A percentile compares a stretch with the other conserved stretches of the same genome.
These are phyloP conservation scores for Daldinia caldariorum DNA, from an alignment of 495 filamentous ascomycete genomes.

Conservation along the genomic window DNA sequence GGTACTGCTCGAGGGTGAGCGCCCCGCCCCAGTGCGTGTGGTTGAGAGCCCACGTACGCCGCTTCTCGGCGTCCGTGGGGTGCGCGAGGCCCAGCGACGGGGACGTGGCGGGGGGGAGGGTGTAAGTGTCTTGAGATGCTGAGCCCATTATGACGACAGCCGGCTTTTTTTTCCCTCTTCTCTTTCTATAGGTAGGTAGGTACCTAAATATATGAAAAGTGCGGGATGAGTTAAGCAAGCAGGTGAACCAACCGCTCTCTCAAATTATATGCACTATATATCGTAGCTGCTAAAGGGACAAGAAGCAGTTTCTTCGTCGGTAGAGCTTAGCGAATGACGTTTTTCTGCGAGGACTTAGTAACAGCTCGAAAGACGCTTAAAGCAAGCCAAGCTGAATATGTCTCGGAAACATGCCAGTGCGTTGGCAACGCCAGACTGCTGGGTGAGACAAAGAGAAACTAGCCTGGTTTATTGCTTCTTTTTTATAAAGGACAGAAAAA, in stretches of 20 bases:
- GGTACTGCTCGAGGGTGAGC: constrained; percentile 73
- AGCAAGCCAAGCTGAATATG: constrained; percentile 20
- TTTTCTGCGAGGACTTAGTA: constrained; percentile 22
- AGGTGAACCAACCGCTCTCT: not conserved
- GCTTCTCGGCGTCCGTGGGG: constrained; percentile 72
- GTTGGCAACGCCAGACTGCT: not conserved
- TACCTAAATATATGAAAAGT: not conserved
- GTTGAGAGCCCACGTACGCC: constrained; percentile 71
- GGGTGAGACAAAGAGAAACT: constrained; percentile 9
- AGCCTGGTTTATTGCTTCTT: no score
- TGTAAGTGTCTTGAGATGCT: constrained; percentile 16
- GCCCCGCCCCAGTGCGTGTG: constrained; percentile 76
- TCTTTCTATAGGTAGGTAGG: not conserved
- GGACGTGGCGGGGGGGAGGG: constrained; percentile 67
- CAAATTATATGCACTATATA: no score
- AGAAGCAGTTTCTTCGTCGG: not conserved
- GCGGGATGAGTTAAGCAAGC: not conserved
- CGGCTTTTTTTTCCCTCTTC: no score
- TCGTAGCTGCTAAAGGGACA: no score
- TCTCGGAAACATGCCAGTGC: constrained; percentile 13
- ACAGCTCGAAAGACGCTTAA: constrained; percentile 11
- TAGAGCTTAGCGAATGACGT: not conserved
- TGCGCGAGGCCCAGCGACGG: constrained; percentile 71
- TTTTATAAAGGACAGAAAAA: no score
- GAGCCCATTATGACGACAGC: constrained; percentile 46